Base-by-base conservation (phyloP, 2,329 filamentous ascomycete species). In the Fusarium burgessii region DNA sequence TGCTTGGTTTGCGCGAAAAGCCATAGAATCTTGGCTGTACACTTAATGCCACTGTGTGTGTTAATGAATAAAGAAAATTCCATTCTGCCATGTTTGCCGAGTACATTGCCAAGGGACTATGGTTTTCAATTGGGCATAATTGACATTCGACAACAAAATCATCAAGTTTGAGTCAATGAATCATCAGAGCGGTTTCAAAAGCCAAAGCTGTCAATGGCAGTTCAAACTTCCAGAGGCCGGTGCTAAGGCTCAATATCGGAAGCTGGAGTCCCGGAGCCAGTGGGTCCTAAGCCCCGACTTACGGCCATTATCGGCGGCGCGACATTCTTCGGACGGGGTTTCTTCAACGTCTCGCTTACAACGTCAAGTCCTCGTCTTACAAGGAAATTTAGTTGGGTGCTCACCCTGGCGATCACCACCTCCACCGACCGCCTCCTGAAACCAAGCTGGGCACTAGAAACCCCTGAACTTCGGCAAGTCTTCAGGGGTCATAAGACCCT, bases 401-500 rank as follows among this genome's bases (percentile, higher is more conserved):
- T 66, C 42, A 43, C 27, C 67, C 68, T 70, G 43, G 33, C 51
- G 52, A 68, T 70, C 57, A 50, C 41, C 36, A 52, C 56, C 50
- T 68, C 67, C 57, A 71, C 67, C 62, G 62, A 71, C 67, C 62
- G 62, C 40, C 23, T 62, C 68, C 68, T 70, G 67, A 70, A 70
- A 70, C 68, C 47, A 51, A 40, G 32, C 45, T 56, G 32, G 36
- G 45, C 41, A 56, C 46, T 25, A 49, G 36, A 41, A 38, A 49
- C 64, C 65, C 65, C 65, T 68, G 65, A 32, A 29, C 40, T 32
- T 27, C 40, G n/a, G 25, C 41, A 27, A 41, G 40, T 50, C 42
- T 42, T 58, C 58, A 68, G 65, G 65, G 51, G 57, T 40, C 40
- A 38, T 52, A 17, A 47, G 29, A 61, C 27, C 33, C 40, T 29